Conservation (phyloP, 2,329 filamentous ascomycete genomes). For the Stachybotrys chartarum region DNA sequence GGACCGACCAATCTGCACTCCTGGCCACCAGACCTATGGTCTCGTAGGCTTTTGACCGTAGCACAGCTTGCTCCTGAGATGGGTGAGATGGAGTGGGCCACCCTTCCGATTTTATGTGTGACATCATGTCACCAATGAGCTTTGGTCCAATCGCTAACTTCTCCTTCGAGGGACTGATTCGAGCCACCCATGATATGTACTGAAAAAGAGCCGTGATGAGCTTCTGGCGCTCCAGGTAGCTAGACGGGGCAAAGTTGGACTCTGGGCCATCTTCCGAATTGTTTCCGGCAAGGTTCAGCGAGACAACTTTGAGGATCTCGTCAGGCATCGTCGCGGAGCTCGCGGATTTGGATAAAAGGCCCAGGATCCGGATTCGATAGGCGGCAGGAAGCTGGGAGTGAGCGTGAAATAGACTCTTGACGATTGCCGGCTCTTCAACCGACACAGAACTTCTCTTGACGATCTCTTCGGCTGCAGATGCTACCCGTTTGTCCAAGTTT, state of each 20-base stretch:
- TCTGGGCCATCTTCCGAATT: constrained; percentile 2
- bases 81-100: constrained; percentile 65
- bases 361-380: constrained; percentile 71
- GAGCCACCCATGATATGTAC: constrained; percentile 81
- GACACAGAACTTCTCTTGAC: constrained; percentile 72
- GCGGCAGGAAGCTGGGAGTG: constrained; percentile 68
- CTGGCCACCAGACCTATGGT: constrained; percentile 77
- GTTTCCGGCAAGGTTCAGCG: constrained; percentile 47
- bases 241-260: constrained; percentile 27
- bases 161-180: constrained; percentile 53
- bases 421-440: constrained; percentile 59
- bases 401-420: constrained; percentile 61
- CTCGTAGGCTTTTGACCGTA: constrained; percentile 81
- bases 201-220: constrained; percentile 76
- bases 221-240: constrained; percentile 68
- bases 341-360: constrained; percentile 69
- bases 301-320: constrained; percentile 64
- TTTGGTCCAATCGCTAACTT: constrained; percentile 61
- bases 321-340: constrained; percentile 62
- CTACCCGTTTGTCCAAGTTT: constrained; percentile 73
- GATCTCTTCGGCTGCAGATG: constrained; percentile 80
- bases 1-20: constrained; percentile 49
- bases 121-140: constrained; percentile 60
- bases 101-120: constrained; percentile 72
- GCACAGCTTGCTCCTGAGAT: constrained; percentile 51